These are phyloP conservation scores for Aspergillus arachidicola DNA, from an alignment of 2,329 filamentous ascomycete genomes.

Conservation along the genomic window DNA sequence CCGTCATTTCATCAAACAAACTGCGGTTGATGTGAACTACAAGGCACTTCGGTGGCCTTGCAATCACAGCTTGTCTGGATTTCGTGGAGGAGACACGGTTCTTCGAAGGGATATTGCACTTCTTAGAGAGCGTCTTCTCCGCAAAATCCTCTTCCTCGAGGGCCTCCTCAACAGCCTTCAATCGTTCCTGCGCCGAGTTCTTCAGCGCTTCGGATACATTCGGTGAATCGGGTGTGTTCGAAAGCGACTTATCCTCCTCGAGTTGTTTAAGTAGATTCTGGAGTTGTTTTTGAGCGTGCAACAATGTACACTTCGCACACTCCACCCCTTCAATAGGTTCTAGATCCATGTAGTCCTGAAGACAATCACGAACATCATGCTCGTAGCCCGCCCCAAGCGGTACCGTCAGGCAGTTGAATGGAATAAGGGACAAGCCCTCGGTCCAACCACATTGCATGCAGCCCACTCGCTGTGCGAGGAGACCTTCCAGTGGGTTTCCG, in stretches of 20 bases:
- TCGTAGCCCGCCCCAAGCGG: slow-evolving; percentile 68
- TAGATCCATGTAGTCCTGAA: slow-evolving; percentile 82
- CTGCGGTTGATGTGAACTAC: slow-evolving; percentile 90
- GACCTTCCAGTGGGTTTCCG: slow-evolving; percentile 81
- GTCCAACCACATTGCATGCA: slow-evolving; percentile 85
- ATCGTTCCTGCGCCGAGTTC: slow-evolving; percentile 51
- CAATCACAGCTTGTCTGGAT: slow-evolving; percentile 84
- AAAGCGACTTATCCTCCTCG: slow-evolving; percentile 40
- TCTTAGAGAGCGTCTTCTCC: slow-evolving; percentile 64
- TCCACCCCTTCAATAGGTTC: slow-evolving; percentile 88
- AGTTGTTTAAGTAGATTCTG: slow-evolving; percentile 48
- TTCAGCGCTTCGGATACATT: slow-evolving; percentile 41
- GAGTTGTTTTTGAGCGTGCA: slow-evolving; percentile 59
- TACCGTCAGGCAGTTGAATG: slow-evolving; percentile 91
- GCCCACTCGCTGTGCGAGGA: slow-evolving; percentile 84
- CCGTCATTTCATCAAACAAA: slow-evolving; percentile 82
- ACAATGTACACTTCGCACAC: slow-evolving; percentile 85
- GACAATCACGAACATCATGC: slow-evolving; percentile 74
- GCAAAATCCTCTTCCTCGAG: slow-evolving; percentile 80
- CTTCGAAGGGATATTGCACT: slow-evolving; percentile 68
- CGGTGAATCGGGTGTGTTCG: slow-evolving; percentile 25
- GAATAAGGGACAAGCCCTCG: slow-evolving; percentile 84
- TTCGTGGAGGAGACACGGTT: slow-evolving; percentile 78
- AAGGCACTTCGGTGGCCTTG: slow-evolving; percentile 76
- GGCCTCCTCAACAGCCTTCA: slow-evolving; percentile 69